Base-by-base conservation (phyloP, 2,329 filamentous ascomycete genomes). In the Volutella citrinella region DNA sequence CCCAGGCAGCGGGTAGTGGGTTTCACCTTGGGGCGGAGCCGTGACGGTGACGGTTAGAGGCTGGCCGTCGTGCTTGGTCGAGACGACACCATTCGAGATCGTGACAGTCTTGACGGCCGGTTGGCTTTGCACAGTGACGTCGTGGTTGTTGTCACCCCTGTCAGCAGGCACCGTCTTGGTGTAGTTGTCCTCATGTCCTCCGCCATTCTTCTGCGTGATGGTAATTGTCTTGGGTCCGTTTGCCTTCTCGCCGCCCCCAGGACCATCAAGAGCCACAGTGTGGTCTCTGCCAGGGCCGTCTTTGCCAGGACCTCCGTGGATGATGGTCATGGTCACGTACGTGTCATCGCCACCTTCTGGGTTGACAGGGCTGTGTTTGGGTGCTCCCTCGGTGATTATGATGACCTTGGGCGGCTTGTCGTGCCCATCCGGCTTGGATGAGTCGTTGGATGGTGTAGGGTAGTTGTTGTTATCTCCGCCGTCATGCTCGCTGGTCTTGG, bases 1-100 rank as follows among this genome's bases (percentile, higher is more conserved):
- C 12, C 50, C 49, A 11, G 54, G 31, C 3, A 55, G 56, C 17
- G 27, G 38, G 32, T 46, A 52, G 17, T 50, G 41, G 16, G 46
- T 49, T 14, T 39, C 34, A 11, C 19, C 17, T 16, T 43, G 37
- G 12, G 44, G 40, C 13, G 52, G 39, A 19, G 48, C 45, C 6
- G 56, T 57, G 27, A 56, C 40, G 9, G 49, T 46, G 28, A 49
- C 38, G 24, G 44, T 31, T 32, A 36, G 30, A 27, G 18, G 41
- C 14, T 40, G 31, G 14, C 38, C 38, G 13, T 55, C 42, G n/a
- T 43, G 43, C 12, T 42, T 25, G 16, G 20, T 22, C 9, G 20
- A 9, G 20, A 22, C 20, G 9, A 9, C 12, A 12, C 20, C 20
- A 12, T 22, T 12, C 9, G 9, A 9, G 20, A 22, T 8, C 9